phyloP scores from a whole-genome alignment of 1,284 basidiomycete genomes.

The Ustilago esculenta region DNA sequence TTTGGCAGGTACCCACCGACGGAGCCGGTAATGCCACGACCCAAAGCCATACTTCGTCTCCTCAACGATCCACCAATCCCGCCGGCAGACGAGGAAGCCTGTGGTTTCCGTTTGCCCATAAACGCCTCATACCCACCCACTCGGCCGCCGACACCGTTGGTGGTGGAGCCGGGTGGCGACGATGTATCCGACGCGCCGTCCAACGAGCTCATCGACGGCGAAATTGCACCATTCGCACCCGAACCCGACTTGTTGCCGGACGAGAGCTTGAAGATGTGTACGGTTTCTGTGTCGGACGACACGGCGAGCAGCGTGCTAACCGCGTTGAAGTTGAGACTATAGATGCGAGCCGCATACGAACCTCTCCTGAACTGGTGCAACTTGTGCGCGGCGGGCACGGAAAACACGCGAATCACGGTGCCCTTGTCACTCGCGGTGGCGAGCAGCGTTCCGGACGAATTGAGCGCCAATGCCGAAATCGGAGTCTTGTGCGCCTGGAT shows the following conservation, averaged over 20 bases:
- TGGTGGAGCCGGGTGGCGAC: constrained; percentile 21
- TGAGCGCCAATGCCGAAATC: constrained; percentile 86
- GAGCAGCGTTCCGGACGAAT: constrained; percentile 85
- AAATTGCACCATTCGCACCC: constrained; percentile 4
- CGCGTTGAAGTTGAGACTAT: constrained; percentile 90
- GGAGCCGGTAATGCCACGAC: constrained; percentile 68
- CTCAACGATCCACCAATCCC: constrained; percentile 58
- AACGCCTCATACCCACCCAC: constrained; percentile 67
- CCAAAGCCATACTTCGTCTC: constrained; percentile 73
- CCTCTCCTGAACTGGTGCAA: constrained; percentile 94
- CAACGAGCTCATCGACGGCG: constrained; percentile 14
- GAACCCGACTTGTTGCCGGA: not conserved
- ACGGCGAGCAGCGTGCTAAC: constrained; percentile 86
- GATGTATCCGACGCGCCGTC: constrained; percentile 21
- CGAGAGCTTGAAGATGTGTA: constrained; percentile 92
- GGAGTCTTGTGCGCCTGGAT: constrained; percentile 97
- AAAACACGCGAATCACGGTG: constrained; percentile 95
- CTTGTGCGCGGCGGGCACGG: constrained; percentile 88
- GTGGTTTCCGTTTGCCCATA: constrained; percentile 58
- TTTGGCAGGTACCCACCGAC: constrained; percentile 91
- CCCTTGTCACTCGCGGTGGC: constrained; percentile 96
- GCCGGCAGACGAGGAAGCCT: not conserved
- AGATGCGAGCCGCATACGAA: constrained; percentile 84
- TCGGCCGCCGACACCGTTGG: constrained; percentile 5
- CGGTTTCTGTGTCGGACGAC: constrained; percentile 90